Conservation (phyloP, 805 yeast species). For the Lipomyces starkeyi region DNA sequence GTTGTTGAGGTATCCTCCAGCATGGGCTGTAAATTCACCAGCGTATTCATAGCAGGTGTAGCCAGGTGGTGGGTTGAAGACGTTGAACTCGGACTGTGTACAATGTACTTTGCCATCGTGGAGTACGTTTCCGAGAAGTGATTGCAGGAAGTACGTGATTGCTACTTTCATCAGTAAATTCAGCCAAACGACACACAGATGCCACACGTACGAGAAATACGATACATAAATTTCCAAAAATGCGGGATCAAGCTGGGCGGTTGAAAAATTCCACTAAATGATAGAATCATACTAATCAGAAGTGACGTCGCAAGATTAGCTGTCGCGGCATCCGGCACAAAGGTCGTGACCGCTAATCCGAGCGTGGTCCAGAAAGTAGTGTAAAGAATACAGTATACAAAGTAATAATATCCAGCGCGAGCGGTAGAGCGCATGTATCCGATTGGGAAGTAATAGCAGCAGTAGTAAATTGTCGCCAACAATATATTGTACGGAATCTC, state of each 20-base stretch:
- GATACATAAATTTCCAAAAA: constrained; percentile 86
- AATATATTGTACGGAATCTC: constrained; percentile 67
- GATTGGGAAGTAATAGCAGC: constrained; percentile 59
- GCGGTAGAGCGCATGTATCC: constrained; percentile 54
- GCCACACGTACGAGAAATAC: constrained; percentile 55
- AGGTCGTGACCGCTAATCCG: constrained; percentile 60
- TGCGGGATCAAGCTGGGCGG: constrained; percentile 66
- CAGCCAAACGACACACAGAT: neutral
- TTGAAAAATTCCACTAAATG: constrained; percentile 75
- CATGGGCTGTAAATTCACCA: constrained; percentile 49
- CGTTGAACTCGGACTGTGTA: constrained; percentile 55
- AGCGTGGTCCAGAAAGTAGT: constrained; percentile 59
- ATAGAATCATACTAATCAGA: constrained; percentile 60
- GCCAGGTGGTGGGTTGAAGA: constrained; percentile 62
- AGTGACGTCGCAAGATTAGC: constrained; percentile 66
- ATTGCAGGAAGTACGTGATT: constrained; percentile 69
- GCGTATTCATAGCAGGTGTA: constrained; percentile 67
- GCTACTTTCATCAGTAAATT: constrained; percentile 26
- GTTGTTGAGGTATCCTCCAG: constrained; percentile 42
- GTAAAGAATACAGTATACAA: constrained; percentile 57
- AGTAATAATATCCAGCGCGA: constrained; percentile 51
- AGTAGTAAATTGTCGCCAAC: constrained; percentile 58
- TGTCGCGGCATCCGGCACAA: constrained; percentile 69
- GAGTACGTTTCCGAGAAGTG: constrained; percentile 55
- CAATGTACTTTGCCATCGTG: constrained; percentile 62